A percentile compares a stretch with the other conserved stretches of the same genome.
Evolutionary conservation across 23 red algal species (phyloP).

Genomic region (Pyropia yezoensis): DNA sequence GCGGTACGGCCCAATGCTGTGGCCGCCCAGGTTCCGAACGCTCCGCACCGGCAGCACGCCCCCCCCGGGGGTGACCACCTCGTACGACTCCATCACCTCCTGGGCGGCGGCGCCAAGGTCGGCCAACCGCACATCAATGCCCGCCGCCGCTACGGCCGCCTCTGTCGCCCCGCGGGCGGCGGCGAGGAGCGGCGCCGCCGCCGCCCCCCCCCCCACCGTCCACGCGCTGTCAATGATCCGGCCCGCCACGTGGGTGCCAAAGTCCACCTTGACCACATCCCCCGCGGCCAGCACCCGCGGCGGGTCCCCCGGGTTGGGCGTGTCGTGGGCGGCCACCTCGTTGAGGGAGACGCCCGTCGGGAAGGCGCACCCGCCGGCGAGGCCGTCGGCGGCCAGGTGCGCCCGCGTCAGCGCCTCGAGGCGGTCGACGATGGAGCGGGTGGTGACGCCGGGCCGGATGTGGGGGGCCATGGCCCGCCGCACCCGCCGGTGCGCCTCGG

Average conservation of each 20-base stretch:
- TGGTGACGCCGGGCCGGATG: slow-evolving; percentile 23
- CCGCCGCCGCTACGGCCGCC: slow-evolving; percentile 30
- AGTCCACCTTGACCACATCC: slow-evolving; percentile 68
- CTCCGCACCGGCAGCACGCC: slow-evolving; percentile 7
- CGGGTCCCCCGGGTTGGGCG: slow-evolving; percentile 47
- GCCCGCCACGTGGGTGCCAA: slow-evolving; percentile 40
- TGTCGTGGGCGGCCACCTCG: slow-evolving; percentile 57
- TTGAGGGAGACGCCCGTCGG: slow-evolving; percentile 52
- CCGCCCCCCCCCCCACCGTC: slow-evolving; percentile 21
- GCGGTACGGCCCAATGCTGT: slow-evolving; percentile 46
- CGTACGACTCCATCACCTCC: slow-evolving; percentile 56
- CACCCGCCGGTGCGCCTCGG: slow-evolving; percentile 40
- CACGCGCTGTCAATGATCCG: slow-evolving; percentile 50
- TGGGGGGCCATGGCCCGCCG: slow-evolving; percentile 11
- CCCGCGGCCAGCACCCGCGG: slow-evolving; percentile 5
- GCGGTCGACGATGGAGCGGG: slow-evolving; percentile 35
- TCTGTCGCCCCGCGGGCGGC: slow-evolving; percentile 46
- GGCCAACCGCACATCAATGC: slow-evolving; percentile 46
- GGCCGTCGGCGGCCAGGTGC: slow-evolving; percentile 19
- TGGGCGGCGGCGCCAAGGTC: slow-evolving; percentile 41
- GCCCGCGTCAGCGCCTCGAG: slow-evolving; percentile 24
- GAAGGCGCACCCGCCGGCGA: slow-evolving; percentile 39
- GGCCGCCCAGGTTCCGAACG: slow-evolving; percentile 47
- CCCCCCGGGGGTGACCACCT: slow-evolving; percentile 31
- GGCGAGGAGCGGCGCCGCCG: slow-evolving; percentile 23